Evolutionary conservation across 2,329 filamentous ascomycete species (phyloP).

Genomic region (Phaeosphaeria sp.): DNA sequence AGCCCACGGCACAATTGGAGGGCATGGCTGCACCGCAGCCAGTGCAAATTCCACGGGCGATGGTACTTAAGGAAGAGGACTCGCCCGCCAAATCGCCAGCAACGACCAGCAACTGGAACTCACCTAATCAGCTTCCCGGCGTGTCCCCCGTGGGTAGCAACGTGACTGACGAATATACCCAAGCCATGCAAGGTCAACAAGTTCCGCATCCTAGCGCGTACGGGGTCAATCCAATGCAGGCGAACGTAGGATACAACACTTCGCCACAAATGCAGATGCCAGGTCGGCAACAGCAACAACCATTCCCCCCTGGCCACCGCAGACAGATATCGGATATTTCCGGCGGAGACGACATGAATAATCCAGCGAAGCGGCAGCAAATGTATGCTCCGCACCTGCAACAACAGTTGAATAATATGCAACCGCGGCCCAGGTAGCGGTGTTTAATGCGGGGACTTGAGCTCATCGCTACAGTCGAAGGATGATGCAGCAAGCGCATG

Average conservation of each 20-base stretch:
- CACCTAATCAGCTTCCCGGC: slow-evolving; percentile 64
- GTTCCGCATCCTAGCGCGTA: slow-evolving; percentile 48
- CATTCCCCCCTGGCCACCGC: slow-evolving; percentile 50
- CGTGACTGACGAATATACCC: slow-evolving; percentile 55
- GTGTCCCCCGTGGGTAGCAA: slow-evolving; percentile 62
- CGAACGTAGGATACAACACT: slow-evolving; percentile 47
- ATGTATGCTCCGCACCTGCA: slow-evolving; percentile 58
- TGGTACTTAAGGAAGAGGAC: slow-evolving; percentile 66
- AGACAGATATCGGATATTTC: slow-evolving; percentile 68
- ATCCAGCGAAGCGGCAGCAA: slow-evolving; percentile 65
- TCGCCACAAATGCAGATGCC: slow-evolving; percentile 50
- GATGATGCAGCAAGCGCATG: not conserved
- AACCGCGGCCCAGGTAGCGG: slow-evolving; percentile 55
- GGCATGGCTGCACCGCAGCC: slow-evolving; percentile 61
- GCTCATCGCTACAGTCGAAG: not conserved
- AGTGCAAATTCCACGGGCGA: slow-evolving; percentile 60
- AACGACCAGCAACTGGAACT: slow-evolving; percentile 68
- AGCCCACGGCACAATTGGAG: slow-evolving; percentile 56
- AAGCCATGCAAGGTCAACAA: slow-evolving; percentile 50
- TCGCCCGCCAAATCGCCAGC: slow-evolving; percentile 69
- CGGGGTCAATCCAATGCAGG: slow-evolving; percentile 43
- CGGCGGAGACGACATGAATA: slow-evolving; percentile 58
- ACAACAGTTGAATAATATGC: slow-evolving; percentile 57
- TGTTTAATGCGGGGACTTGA: not conserved
- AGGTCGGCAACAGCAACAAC: slow-evolving; percentile 32